Base-by-base conservation (phyloP, 2,329 filamentous ascomycete species). In the Aureobasidium sp. region DNA sequence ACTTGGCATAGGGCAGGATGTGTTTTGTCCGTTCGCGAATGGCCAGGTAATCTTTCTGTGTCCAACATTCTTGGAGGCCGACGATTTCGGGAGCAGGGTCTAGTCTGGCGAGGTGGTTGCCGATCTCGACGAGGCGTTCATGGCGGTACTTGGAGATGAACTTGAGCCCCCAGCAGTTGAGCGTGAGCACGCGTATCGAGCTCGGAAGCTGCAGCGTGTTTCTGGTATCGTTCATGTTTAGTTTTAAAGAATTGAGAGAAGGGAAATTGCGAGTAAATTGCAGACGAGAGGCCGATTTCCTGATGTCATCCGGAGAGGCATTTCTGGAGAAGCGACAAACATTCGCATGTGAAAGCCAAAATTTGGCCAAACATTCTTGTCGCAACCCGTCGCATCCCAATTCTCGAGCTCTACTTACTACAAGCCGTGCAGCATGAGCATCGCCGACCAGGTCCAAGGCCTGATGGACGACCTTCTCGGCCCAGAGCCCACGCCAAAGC, bases 131-230 rank as follows among this genome's bases (percentile, higher is more conserved):
- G 56, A 97, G 82, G 47, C 94, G 90, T 68, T 89, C 87, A 66
- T 82, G 79, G 67, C 92, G 90, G 67, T 89, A 83, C 67, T 87
- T 86, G 57, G 92, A 87, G 70, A 97, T 81, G 77, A 85, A 91
- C 70, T 95, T 93, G 64, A 97, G 85, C 57, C 94, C 94, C 93
- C 94, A 97, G 84, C 91, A 97, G 76, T 99, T 99, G 73, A 96
- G 84, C 5, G 90, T 94, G 66, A 97, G 78, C 67, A 97, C 81
- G 70, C 89, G 87, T 71, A 97, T 81, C 35, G 77, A 77, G 19
- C 82, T 73, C 7, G 84, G 67, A 70, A 73, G 64, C 47, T 62
- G 52, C 48, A n/a, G n/a, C 27, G 62, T 24, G 6, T 50, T 19
- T 22, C 24, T 24, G 19, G 33, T 9, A 6, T 47, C 2, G 0